Percentiles rank a stretch among this genome's conserved stretches.
Conservation (phyloP, 2,329 filamentous ascomycete genomes). For the Ascochyta lentis region DNA sequence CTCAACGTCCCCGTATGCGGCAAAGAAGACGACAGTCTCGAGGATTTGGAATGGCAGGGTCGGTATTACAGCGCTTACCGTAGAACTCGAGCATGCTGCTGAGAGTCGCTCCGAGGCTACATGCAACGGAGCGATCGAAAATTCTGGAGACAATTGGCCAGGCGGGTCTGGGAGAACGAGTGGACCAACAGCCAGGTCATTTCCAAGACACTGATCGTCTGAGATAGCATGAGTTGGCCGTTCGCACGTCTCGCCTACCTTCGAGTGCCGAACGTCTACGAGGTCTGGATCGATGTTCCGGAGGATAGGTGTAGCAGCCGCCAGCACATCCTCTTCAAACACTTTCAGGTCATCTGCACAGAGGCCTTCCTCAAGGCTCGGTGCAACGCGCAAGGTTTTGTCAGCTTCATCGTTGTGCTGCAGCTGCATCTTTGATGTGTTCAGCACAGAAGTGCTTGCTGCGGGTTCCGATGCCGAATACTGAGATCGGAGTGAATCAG, state of each 20-base stretch:
- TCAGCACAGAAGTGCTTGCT: not conserved
- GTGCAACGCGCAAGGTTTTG: not conserved
- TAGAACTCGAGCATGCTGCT: not conserved
- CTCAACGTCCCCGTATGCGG: not conserved
- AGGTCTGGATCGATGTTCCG: slow-evolving; percentile 1
- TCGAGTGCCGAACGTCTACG: not conserved
- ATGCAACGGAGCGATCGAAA: not conserved
- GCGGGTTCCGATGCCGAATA: not conserved
- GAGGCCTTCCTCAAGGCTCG: slow-evolving; percentile 4
- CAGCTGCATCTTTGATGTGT: not conserved
- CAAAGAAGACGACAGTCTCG: not conserved
- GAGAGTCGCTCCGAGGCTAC: not conserved
- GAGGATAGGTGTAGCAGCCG: not conserved
- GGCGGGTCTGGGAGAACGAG: not conserved
- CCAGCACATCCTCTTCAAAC: slow-evolving; percentile 1
- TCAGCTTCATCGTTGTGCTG: not conserved
- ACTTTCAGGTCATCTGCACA: not conserved
- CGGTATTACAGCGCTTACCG: not conserved
- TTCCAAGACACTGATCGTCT: not conserved
- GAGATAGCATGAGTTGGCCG: not conserved
- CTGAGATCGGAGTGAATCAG: not conserved
- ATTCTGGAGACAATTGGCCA: not conserved
- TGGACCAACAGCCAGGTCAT: not conserved
- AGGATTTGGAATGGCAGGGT: slow-evolving; percentile 2
- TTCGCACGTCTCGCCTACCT: not conserved